Evolutionary conservation across 805 yeast species (phyloP).

Genomic region (Grigorovia jiainica): DNA sequence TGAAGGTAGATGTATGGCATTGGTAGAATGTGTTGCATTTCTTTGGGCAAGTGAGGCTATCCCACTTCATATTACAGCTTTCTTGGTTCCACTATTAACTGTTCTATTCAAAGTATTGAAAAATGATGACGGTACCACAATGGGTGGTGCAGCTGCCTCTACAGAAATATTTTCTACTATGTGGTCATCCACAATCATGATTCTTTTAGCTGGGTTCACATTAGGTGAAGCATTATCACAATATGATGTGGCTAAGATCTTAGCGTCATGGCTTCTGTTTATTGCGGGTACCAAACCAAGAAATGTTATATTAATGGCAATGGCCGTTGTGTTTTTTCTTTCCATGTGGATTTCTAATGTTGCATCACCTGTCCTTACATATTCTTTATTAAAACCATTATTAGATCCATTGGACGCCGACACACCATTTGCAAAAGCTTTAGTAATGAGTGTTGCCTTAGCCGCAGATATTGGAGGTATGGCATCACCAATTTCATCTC

Average conservation of each 20-base stretch:
- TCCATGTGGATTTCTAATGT: constrained; percentile 96
- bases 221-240: constrained; percentile 89
- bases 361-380: constrained; percentile 90
- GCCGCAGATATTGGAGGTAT: constrained; percentile 92
- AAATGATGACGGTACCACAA: constrained; percentile 39
- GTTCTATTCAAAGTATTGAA: constrained; percentile 61
- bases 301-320: constrained; percentile 62
- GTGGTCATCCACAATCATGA: constrained; percentile 94
- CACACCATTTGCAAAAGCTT: constrained; percentile 73
- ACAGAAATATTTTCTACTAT: constrained; percentile 63
- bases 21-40: constrained; percentile 54
- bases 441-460: constrained; percentile 82
- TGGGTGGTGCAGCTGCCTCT: constrained; percentile 58
- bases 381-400: constrained; percentile 77
- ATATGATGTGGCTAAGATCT: constrained; percentile 78
- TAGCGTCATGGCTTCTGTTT: constrained; percentile 75
- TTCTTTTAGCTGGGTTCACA: constrained; percentile 85
- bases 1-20: constrained; percentile 56
- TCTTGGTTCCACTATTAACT: constrained; percentile 70
- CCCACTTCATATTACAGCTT: constrained; percentile 86
- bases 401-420: constrained; percentile 67
- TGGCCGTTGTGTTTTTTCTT: constrained; percentile 76
- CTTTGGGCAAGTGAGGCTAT: constrained; percentile 95
- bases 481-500: constrained; percentile 94
- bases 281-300: constrained; percentile 79